Percentiles rank a stretch among this genome's conserved stretches.
These are phyloP conservation scores for Penicilliopsis zonata DNA, from an alignment of 495 filamentous ascomycete genomes.

Conservation along the genomic window DNA sequence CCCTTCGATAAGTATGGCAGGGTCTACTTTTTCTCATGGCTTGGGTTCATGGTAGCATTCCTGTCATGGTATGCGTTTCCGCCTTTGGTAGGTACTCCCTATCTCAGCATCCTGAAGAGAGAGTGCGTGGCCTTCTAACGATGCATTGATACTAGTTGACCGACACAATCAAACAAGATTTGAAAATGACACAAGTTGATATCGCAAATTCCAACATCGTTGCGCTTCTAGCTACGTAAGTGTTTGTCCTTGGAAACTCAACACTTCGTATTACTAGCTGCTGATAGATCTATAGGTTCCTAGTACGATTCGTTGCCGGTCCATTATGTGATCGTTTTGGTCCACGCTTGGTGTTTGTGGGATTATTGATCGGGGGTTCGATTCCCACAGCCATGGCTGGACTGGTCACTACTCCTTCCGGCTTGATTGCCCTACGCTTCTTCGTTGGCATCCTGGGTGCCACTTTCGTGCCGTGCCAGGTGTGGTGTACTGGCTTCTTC, in stretches of 20 bases:
- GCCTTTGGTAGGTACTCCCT: slow-evolving; percentile 49
- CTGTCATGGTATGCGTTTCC: slow-evolving; percentile 83
- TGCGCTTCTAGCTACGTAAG: slow-evolving; percentile 74
- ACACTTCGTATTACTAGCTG: background rate
- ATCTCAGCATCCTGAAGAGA: background rate
- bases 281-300: slow-evolving; percentile 39
- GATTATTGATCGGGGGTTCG: slow-evolving; percentile 58
- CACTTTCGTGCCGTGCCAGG: slow-evolving; percentile 87
- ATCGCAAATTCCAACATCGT: slow-evolving; percentile 89
- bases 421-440: slow-evolving; percentile 72
- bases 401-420: slow-evolving; percentile 52
- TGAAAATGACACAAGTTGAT: slow-evolving; percentile 57
- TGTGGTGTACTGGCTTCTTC: slow-evolving; percentile 92
- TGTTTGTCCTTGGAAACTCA: background rate
- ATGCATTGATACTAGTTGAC: slow-evolving; percentile 49
- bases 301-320: slow-evolving; percentile 73
- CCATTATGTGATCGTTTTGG: slow-evolving; percentile 79
- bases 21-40: slow-evolving; percentile 90
- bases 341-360: slow-evolving; percentile 69
- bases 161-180: slow-evolving; percentile 64
- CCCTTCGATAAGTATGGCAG: slow-evolving; percentile 71
- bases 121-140: too few species aligned
- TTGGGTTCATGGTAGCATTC: slow-evolving; percentile 93
- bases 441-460: slow-evolving; percentile 91
- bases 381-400: slow-evolving; percentile 81